Evolutionary conservation across 2,329 filamentous ascomycete species (phyloP), one percentile per base, ranked within the genome.

Genomic region (Moelleriella libera): DNA sequence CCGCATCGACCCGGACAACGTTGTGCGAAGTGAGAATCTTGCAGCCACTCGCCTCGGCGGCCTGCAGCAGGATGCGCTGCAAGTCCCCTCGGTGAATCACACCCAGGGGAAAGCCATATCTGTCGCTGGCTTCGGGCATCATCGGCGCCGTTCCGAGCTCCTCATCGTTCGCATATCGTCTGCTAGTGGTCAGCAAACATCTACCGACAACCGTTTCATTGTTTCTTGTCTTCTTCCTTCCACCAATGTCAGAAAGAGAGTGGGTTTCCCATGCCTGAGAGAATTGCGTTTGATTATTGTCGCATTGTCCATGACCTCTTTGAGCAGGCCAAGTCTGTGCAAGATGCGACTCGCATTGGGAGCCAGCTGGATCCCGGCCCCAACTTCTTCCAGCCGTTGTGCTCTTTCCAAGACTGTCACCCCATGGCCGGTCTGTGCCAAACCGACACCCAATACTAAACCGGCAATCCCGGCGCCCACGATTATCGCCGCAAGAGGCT

Each of bases 291-390:
- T 11, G 21, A 43, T 11, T 28, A 30, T 7, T 8, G 21, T 11
- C 8, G 42, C 29, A 11, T 10, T 10, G 4, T 43, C n/a, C 42
- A 43, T 43, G 21, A 43, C 42, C 42, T 29, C 42, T 28, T 43
- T 14, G 11, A 41, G 40, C 11, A 41, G 9, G 11, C 82, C 85
- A 39, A 88, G 68, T 6, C 75, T 68, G 59, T 85, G 81, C 14
- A 90, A 71, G n/a, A 90, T 82, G 1, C 84, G 76, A 6, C 82
- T 81, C 74, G 89, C 83, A 57, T 92, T 92, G 1, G 85, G 85
- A 0, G 86, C 85, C 48, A 90, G 69, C 62, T 92, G 86, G 54
- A 90, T 90, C 5, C 86, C 86, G 1, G 86, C 86, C 21, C 86
- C 86, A 1, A 90, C 85, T 56, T 90, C 90, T 5, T 85, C 85